These are phyloP conservation scores for Populus nigra DNA, from an alignment of 345 rosid genomes.

Conservation along the genomic window DNA sequence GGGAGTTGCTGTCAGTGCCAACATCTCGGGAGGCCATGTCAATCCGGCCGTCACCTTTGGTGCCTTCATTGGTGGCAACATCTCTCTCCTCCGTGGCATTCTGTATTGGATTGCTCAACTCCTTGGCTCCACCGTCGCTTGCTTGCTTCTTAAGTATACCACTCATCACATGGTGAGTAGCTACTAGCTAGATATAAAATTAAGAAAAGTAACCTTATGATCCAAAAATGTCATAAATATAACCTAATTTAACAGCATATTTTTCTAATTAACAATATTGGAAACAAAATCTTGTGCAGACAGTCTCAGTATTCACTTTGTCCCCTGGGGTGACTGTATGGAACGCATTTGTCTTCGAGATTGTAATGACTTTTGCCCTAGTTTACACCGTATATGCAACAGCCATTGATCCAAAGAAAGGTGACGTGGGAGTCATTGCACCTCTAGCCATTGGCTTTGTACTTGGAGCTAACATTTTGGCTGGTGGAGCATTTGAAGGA, in stretches of 20 bases:
- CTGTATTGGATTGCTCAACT: conserved; percentile 91
- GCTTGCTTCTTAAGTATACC: conserved; percentile 71
- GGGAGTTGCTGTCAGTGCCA: conserved; percentile 68
- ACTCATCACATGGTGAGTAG: conserved; percentile 61
- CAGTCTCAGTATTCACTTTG: conserved; percentile 56
- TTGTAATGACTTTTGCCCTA: conserved; percentile 87
- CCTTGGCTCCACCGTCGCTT: conserved; percentile 77
- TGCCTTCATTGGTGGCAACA: conserved; percentile 79
- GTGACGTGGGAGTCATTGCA: conserved; percentile 64
- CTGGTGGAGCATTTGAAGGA: conserved; percentile 83
- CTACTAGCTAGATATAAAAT: too few species aligned
- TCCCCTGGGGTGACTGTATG: conserved; percentile 67
- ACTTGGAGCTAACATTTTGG: conserved; percentile 85
- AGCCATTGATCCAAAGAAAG: conserved; percentile 81
- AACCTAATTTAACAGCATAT: too few species aligned
- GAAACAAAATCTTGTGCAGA: conserved; percentile 32
- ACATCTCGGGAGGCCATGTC: conserved; percentile 91
- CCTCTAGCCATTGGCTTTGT: conserved; percentile 88
- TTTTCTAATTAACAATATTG: too few species aligned
- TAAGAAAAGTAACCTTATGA: too few species aligned
- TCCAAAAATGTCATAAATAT: too few species aligned
- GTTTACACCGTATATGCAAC: conserved; percentile 93
- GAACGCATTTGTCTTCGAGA: conserved; percentile 84
- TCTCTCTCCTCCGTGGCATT: conserved; percentile 80
- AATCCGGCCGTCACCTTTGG: conserved; percentile 95